Evolutionary conservation across 176 grass and related monocot species (phyloP).

Genomic region (Dactylis glomerata): DNA sequence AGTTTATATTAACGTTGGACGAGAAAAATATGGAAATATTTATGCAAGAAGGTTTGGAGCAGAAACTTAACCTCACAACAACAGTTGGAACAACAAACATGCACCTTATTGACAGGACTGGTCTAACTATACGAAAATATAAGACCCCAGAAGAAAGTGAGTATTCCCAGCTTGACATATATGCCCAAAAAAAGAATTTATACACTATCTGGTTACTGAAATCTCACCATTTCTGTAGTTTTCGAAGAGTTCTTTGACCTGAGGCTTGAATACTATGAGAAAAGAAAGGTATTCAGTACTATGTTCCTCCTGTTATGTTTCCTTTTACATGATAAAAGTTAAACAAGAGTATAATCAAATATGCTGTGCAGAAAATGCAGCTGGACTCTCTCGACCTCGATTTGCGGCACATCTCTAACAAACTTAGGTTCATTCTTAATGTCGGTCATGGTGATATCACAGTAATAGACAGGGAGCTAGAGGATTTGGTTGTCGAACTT

Average conservation of each 20-base stretch:
- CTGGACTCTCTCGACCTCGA: constrained; percentile 48
- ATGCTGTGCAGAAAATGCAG: constrained; percentile 35
- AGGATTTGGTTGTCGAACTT: constrained; percentile 47
- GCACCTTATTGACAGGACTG: constrained; percentile 48
- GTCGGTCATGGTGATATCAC: constrained; percentile 36
- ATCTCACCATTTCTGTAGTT: constrained; percentile 24
- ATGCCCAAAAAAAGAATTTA: neutral
- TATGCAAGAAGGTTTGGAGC: constrained; percentile 67
- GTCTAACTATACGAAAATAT: constrained; percentile 48
- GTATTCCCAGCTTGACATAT: neutral
- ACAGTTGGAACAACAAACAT: constrained; percentile 63
- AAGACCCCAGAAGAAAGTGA: constrained; percentile 48
- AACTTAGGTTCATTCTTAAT: constrained; percentile 22
- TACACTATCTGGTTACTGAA: neutral
- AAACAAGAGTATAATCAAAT: neutral
- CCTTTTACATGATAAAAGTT: neutral
- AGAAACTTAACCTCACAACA: constrained; percentile 88
- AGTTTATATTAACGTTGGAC: constrained; percentile 49
- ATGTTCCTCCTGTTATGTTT: neutral
- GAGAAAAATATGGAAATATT: constrained; percentile 68
- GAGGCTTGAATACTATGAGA: constrained; percentile 50
- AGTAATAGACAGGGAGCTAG: constrained; percentile 49
- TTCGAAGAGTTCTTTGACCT: constrained; percentile 44
- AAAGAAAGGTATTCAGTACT: constrained; percentile 41
- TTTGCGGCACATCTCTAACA: constrained; percentile 46